Conservation (phyloP, 345 rosid genomes). For the Kandelia obovata region DNA sequence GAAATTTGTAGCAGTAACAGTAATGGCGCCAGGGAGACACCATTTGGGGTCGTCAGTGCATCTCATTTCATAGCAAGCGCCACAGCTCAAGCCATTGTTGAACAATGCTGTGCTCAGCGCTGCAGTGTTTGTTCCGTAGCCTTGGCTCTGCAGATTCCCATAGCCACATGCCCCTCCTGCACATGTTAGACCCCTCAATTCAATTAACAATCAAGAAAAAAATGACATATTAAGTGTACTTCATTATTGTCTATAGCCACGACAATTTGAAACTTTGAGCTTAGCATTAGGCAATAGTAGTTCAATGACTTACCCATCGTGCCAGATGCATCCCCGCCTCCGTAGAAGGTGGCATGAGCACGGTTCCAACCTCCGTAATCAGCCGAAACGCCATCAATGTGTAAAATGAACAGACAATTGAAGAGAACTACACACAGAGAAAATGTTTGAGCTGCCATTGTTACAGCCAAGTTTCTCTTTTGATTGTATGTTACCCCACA, state of each 20-base stretch:
- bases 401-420: conserved; percentile 4
- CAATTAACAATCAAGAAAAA: background rate
- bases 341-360: conserved; percentile 49
- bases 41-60: conserved; percentile 22
- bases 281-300: no score
- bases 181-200: background rate
- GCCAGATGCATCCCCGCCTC: conserved; percentile 47
- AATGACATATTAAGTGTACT: no score
- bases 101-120: conserved; percentile 28
- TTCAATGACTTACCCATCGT: conserved; percentile 36
- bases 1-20: conserved; percentile 28
- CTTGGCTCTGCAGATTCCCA: conserved; percentile 27
- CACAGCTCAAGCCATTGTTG: conserved; percentile 29
- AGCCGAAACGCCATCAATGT: conserved; percentile 16
- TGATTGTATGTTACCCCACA: background rate
- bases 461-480: background rate
- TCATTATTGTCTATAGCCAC: no score
- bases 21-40: conserved; percentile 18
- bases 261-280: no score
- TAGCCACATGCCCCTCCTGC: conserved; percentile 30
- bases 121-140: conserved; percentile 27
- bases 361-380: conserved; percentile 40
- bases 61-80: conserved; percentile 22
- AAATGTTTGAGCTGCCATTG: conserved; percentile 25
- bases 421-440: conserved; percentile 9